Conservation (phyloP, 2,329 filamentous ascomycete species). For the Ceratocystis harringtonii region DNA sequence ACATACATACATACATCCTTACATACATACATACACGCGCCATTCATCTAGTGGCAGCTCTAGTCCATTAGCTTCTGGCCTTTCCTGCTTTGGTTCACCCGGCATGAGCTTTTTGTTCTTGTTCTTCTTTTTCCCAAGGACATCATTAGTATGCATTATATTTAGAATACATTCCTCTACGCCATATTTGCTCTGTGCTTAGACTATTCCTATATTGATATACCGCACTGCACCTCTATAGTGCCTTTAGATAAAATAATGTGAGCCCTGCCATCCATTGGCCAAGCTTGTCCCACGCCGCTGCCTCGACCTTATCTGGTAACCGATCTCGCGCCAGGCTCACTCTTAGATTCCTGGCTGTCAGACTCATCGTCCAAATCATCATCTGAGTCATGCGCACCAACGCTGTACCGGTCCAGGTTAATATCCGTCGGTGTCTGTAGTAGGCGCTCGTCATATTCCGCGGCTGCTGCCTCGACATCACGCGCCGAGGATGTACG, state of each 20-base stretch:
- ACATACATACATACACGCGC: not conserved
- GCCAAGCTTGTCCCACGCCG: not conserved
- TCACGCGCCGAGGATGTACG: conserved; percentile 27
- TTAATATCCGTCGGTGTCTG: conserved; percentile 31
- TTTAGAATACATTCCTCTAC: conserved; percentile 3
- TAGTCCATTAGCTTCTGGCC: not conserved
- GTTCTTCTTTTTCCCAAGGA: not conserved
- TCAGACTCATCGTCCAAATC: conserved; percentile 23
- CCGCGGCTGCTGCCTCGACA: conserved; percentile 47
- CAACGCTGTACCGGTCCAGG: conserved; percentile 40
- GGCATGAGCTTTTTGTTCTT: not conserved
- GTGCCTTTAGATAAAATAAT: not conserved
- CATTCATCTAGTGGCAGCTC: too few relatives aligned
- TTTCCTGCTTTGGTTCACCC: not conserved
- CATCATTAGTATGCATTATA: conserved; percentile 3
- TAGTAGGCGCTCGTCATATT: conserved; percentile 46
- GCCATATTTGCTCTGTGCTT: not conserved
- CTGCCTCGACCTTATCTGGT: not conserved
- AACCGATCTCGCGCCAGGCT: not conserved
- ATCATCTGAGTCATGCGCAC: conserved; percentile 39
- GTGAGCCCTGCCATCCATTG: not conserved
- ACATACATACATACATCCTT: not conserved
- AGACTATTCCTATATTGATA: not conserved
- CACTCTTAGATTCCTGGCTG: conserved; percentile 20
- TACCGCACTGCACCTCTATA: not conserved